These are phyloP conservation scores for Gamarada debralockiae DNA, from an alignment of 495 filamentous ascomycete species.

Conservation along the genomic window DNA sequence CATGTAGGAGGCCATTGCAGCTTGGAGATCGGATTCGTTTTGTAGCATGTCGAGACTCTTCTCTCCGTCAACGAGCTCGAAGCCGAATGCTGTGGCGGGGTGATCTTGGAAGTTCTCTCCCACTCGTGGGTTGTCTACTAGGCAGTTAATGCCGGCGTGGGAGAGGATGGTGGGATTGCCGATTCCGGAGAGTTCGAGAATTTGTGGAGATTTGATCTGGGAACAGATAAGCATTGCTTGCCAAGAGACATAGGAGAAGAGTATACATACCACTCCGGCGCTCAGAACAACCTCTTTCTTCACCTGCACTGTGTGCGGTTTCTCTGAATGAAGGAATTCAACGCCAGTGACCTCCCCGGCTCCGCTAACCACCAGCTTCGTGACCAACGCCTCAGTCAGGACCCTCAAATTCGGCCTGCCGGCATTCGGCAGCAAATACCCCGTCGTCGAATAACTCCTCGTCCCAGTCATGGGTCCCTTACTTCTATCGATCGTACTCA, in stretches of 20 bases:
- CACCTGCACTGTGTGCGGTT: background rate
- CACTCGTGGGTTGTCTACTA: conserved; percentile 53
- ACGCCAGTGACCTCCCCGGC: conserved; percentile 29
- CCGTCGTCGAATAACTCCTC: conserved; percentile 51
- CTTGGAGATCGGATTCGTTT: background rate
- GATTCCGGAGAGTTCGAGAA: conserved; percentile 20
- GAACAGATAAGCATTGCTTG: conserved; percentile 14
- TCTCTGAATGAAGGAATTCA: background rate
- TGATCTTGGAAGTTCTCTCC: conserved; percentile 62
- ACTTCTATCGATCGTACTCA: conserved; percentile 5
- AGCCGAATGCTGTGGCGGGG: conserved; percentile 39
- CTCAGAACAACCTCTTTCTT: conserved; percentile 16
- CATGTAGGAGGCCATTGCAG: conserved; percentile 11
- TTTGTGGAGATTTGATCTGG: conserved; percentile 6
- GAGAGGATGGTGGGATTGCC: conserved; percentile 26
- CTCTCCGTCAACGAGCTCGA: conserved; percentile 47
- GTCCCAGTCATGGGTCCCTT: background rate
- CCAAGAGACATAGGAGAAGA: too few species aligned
- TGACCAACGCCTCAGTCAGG: conserved; percentile 6
- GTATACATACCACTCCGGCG: background rate
- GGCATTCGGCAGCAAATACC: conserved; percentile 43
- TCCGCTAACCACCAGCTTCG: conserved; percentile 43
- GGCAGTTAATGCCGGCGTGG: conserved; percentile 46
- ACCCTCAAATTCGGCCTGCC: conserved; percentile 12
- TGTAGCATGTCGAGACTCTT: background rate